Base-by-base conservation (phyloP, 768 basidiomycete species). In the Mycena vulgaris region DNA sequence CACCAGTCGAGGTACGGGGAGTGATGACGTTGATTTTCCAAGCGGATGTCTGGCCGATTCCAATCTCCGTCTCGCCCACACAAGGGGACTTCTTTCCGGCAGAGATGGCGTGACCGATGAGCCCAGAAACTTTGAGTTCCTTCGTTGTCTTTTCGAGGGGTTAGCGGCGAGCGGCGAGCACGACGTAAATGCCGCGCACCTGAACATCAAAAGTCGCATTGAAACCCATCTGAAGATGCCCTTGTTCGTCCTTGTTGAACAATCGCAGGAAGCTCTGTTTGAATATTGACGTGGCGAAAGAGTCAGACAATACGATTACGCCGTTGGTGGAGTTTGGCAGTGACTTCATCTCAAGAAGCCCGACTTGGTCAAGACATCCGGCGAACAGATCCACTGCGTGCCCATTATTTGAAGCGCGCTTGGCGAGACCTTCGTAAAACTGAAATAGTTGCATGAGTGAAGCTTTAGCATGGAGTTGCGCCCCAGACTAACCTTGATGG, bases 171-270 rank as follows among this genome's bases (percentile, higher is more conserved):
- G 60, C 13, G 47, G 9, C 52, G 30, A 25, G 30, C 39, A 30
- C 25, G 42, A 19, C 53, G 42, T 53, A 45, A 35, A 63, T 25
- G 39, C 5, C 23, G 75, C 80, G 47, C 75, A 95, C 95, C 89
- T 97, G 94, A 28, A 99, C 97, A 79, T 99, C 98, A 74, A 99
- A 97, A 0, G 96, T 99, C 13, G 96, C 98, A 75, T 99, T 99
- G 85, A 99, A 99, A 63, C 97, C 98, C 97, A 99, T 98, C 77
- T 93, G 90, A 30, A 99, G 86, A 72, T 94, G 88, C 1, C 97
- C 97, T 71, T 97, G 90, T 21, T 94, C 95, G 73, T 97, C 97
- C 80, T 98, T 98, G 77, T 87, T 90, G 81, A 99, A 96, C 47
- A 97, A 85, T 47, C 96, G 90, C 47, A 98, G 87, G 91, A 98